Percentiles rank a stretch among this genome's conserved stretches.
phyloP scores from a whole-genome alignment of 179 eudicot genomes.

The Spinacia oleracea region DNA sequence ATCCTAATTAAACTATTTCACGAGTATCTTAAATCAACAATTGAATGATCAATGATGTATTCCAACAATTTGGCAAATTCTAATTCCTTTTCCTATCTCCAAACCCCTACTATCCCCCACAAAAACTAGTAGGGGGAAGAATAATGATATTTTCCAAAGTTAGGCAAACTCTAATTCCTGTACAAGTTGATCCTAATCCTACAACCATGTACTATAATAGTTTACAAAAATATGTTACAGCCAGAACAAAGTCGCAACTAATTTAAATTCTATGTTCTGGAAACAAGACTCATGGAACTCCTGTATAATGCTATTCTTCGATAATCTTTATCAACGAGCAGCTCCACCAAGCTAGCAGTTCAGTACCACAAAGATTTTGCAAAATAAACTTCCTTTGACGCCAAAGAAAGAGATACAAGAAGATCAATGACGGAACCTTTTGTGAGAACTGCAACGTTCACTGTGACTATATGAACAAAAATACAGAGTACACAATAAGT shows the following conservation, averaged over 20 bases:
- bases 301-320: slow-evolving; percentile 1
- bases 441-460: slow-evolving; percentile 40
- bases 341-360: slow-evolving; percentile 5
- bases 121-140: background rate
- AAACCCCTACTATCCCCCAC: slow-evolving; percentile 9
- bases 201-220: slow-evolving; percentile 21
- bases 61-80: background rate
- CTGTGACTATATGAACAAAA: slow-evolving; percentile 41
- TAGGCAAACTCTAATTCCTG: slow-evolving; percentile 25
- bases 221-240: slow-evolving; percentile 27
- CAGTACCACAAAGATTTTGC: slow-evolving; percentile 9
- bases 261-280: background rate
- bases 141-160: slow-evolving; percentile 1
- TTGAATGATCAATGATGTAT: background rate
- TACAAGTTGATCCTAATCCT: slow-evolving; percentile 31
- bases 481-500: slow-evolving; percentile 5
- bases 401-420: slow-evolving; percentile 12
- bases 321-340: background rate
- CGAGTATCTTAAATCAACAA: background rate
- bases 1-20: too few relatives aligned
- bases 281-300: slow-evolving; percentile 4
- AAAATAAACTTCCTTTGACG: background rate
- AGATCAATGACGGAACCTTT: slow-evolving; percentile 41
- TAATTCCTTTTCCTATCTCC: background rate
- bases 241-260: slow-evolving; percentile 17